phyloP scores from a whole-genome alignment of 306 rosid species.

The Cucumis cinereus region DNA sequence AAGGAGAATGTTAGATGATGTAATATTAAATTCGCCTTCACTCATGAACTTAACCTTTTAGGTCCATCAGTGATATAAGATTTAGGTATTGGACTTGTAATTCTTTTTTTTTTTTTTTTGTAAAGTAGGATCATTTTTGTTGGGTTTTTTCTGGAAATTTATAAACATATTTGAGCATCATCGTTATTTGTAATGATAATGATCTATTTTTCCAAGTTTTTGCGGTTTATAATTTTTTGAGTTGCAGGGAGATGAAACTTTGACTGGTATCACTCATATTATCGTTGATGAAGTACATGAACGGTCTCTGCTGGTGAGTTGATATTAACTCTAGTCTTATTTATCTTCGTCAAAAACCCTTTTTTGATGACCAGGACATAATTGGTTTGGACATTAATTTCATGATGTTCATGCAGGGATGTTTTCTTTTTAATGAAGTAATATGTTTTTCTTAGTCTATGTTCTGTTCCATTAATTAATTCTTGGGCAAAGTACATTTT shows the following conservation, averaged over 20 bases:
- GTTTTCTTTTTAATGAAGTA: neutral
- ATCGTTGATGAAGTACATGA: constrained; percentile 98
- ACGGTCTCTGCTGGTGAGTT: constrained; percentile 83
- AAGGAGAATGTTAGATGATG: too few species aligned
- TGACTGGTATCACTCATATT: constrained; percentile 71
- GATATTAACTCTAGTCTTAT: constrained; percentile 2
- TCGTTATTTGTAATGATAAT: neutral
- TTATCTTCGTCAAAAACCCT: neutral
- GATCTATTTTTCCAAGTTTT: neutral
- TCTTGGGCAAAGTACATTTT: neutral
- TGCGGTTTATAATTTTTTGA: neutral
- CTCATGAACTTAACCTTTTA: too few species aligned
- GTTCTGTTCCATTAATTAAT: neutral
- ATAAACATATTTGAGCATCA: neutral
- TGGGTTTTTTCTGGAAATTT: neutral
- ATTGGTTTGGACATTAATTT: neutral
- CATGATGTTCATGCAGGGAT: neutral
- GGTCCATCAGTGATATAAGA: too few species aligned
- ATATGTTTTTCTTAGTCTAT: neutral
- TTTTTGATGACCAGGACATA: neutral
- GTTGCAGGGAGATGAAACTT: constrained; percentile 64
- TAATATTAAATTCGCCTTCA: too few species aligned
- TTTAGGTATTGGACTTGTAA: neutral
- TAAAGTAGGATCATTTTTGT: neutral
- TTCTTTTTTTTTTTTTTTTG: too few species aligned